phyloP scores from a whole-genome alignment of 495 filamentous ascomycete species.

The Bryoglossum gracile region DNA sequence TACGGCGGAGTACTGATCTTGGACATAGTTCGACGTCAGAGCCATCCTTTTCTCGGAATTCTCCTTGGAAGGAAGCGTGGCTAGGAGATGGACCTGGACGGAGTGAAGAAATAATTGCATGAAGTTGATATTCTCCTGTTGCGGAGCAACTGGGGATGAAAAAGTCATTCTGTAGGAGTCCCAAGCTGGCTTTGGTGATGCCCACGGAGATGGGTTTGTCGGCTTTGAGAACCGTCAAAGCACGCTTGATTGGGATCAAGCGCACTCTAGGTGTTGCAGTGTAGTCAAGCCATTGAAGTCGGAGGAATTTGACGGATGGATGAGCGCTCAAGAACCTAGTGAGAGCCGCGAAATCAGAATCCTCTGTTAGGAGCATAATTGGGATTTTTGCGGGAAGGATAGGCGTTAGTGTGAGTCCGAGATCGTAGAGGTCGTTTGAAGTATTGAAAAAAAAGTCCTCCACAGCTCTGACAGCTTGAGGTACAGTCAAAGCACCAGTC shows the following conservation, averaged over 20 bases:
- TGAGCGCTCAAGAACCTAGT: constrained; percentile 30
- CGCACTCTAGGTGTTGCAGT: constrained; percentile 62
- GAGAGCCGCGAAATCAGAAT: constrained; percentile 10
- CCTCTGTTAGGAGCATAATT: constrained; percentile 1
- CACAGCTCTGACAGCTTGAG: constrained; percentile 46
- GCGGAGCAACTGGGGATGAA: constrained; percentile 34
- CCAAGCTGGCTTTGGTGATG: constrained; percentile 46
- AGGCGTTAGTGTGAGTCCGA: constrained; percentile 29
- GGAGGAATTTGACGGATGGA: constrained; percentile 46
- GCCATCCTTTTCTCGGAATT: constrained; percentile 47
- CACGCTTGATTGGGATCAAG: constrained; percentile 60
- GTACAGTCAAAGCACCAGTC: constrained; percentile 41
- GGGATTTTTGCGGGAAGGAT: constrained; percentile 6
- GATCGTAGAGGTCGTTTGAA: constrained; percentile 53
- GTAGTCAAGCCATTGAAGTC: constrained; percentile 76
- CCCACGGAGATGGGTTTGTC: constrained; percentile 30
- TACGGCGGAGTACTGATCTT: constrained; percentile 45
- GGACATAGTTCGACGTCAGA: constrained; percentile 46
- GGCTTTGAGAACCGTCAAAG: constrained; percentile 48
- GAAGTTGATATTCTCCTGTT: constrained; percentile 53
- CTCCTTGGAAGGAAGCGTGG: constrained; percentile 54
- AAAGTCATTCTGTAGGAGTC: constrained; percentile 52
- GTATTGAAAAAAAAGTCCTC: constrained; percentile 62
- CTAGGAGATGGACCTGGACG: constrained; percentile 44
- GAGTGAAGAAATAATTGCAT: constrained; percentile 54